A percentile compares a stretch with the other conserved stretches of the same genome.
These are phyloP conservation scores for Sarocladium brachiariae DNA, from an alignment of 2,329 filamentous ascomycete genomes.

Conservation along the genomic window DNA sequence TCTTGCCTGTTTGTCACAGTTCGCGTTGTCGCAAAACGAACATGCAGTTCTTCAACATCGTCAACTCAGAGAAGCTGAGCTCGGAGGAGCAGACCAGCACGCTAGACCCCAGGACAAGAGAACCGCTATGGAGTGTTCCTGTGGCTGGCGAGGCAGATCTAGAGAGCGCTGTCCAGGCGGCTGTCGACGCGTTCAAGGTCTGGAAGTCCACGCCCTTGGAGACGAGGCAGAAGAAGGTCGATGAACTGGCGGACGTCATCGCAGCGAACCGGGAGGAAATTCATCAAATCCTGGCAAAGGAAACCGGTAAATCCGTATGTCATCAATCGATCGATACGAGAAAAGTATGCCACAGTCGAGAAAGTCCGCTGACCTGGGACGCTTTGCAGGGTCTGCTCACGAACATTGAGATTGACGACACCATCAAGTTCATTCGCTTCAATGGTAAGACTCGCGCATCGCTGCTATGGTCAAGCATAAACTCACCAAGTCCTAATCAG, in stretches of 20 bases:
- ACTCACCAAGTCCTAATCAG: not conserved
- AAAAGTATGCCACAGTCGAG: no score
- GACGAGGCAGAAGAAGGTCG: not conserved
- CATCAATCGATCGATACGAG: not conserved
- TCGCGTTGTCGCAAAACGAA: no score
- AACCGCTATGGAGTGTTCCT: not conserved
- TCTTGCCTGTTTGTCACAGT: not conserved
- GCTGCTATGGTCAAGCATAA: no score
- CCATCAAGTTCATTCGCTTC: not conserved
- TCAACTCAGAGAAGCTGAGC: not conserved
- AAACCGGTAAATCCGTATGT: not conserved
- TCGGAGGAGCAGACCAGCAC: not conserved
- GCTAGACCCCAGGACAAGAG: not conserved
- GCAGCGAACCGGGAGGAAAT: not conserved
- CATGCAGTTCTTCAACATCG: slow-evolving; percentile 2
- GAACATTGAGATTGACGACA: slow-evolving; percentile 4
- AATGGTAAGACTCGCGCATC: no score
- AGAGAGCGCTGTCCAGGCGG: not conserved
- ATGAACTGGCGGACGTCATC: not conserved
- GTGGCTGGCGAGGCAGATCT: not conserved
- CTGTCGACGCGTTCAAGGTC: not conserved
- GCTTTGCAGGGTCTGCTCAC: not conserved
- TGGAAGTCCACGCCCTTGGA: not conserved
- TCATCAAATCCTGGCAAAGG: not conserved
- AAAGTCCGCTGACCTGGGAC: no score